Base-by-base conservation (phyloP, 2,329 filamentous ascomycete genomes). In the Penicillium palitans region DNA sequence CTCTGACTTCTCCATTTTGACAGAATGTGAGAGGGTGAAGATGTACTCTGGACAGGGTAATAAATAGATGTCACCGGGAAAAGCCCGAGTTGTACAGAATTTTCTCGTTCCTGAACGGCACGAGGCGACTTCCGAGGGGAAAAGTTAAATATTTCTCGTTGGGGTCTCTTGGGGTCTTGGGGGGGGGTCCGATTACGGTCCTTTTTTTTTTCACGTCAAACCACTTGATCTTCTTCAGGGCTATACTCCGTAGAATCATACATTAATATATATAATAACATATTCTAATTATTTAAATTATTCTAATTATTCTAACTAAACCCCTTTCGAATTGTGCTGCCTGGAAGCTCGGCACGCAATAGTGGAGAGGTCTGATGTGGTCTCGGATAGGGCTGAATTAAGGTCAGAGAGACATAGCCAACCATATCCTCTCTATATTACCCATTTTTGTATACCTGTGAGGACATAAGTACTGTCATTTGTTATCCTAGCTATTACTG, bases 1-100 rank as follows among this genome's bases (percentile, higher is more conserved):
- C 21, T 55, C 55, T 9, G 59, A 19, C 49, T 68, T 68, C 54
- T 65, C 64, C 66, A 68, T 68, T 50, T 41, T 57, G 29, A 12
- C n/a, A 12, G 19, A 9, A 6, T 19, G 9, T 33, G 42, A 21
- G 31, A 10, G 15, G 35, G 21, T 17, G 27, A 13, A 31, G 15
- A 2, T 24, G 31, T 48, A 17, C 27, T 15, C 4, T 4, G n/a
- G 29, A 25, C 19, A 31, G 10, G 10, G 15, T 37, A 45, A 17
- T 29, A 45, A 37, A 48, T 47, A 54, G 33, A 17, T 3, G 12
- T 33, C 17, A 21, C 21, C 4, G 33, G 15, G 25, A 8, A 44
- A 33, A 19, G n/a, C 19, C n/a, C 4, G 15, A 25, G 33, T 39
- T 6, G 46, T 37, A 52, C 50, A 24, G 40, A 51, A 42, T 47